A percentile compares a stretch with the other conserved stretches of the same genome.
Evolutionary conservation across 495 filamentous ascomycete genomes (phyloP).

Genomic region (Lophiostoma macrostomum): DNA sequence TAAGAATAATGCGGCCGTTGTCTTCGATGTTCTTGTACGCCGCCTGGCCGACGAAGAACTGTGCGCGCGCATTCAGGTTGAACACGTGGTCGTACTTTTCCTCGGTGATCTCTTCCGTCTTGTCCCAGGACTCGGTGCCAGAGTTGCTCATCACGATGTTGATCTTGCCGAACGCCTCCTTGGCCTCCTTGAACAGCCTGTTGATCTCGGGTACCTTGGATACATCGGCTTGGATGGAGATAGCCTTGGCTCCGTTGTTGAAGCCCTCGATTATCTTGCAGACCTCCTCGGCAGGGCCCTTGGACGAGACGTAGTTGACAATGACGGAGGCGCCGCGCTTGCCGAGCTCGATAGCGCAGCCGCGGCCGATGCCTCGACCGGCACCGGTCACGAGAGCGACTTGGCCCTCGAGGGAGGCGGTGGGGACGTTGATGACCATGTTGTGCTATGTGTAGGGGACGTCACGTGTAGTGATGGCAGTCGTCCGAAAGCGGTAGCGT

Average conservation of each 20-base stretch:
- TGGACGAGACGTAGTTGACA: slow-evolving; percentile 72
- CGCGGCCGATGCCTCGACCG: slow-evolving; percentile 60
- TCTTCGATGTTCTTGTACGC: slow-evolving; percentile 66
- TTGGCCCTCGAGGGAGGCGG: slow-evolving; percentile 56
- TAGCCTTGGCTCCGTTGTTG: slow-evolving; percentile 58
- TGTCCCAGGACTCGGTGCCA: slow-evolving; percentile 62
- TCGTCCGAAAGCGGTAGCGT: not conserved
- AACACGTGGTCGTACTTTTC: slow-evolving; percentile 76
- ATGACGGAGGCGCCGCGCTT: slow-evolving; percentile 67
- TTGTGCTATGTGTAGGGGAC: slow-evolving; percentile 3
- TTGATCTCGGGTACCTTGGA: slow-evolving; percentile 62
- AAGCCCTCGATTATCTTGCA: slow-evolving; percentile 58
- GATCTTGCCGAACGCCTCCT: slow-evolving; percentile 64
- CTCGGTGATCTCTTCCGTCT: slow-evolving; percentile 66
- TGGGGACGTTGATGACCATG: slow-evolving; percentile 38
- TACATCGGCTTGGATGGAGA: slow-evolving; percentile 69
- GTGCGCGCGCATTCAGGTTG: slow-evolving; percentile 69
- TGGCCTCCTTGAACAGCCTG: slow-evolving; percentile 60
- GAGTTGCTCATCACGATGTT: slow-evolving; percentile 74
- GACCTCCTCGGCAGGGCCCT: slow-evolving; percentile 60
- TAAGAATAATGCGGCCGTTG: slow-evolving; percentile 67
- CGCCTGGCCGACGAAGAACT: slow-evolving; percentile 81
- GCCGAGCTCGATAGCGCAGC: slow-evolving; percentile 73
- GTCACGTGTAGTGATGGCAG: slow-evolving; percentile 6
- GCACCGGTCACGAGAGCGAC: slow-evolving; percentile 68